Conservation (phyloP, 2,329 filamentous ascomycete species). For the Trichoderma semiorbis region DNA sequence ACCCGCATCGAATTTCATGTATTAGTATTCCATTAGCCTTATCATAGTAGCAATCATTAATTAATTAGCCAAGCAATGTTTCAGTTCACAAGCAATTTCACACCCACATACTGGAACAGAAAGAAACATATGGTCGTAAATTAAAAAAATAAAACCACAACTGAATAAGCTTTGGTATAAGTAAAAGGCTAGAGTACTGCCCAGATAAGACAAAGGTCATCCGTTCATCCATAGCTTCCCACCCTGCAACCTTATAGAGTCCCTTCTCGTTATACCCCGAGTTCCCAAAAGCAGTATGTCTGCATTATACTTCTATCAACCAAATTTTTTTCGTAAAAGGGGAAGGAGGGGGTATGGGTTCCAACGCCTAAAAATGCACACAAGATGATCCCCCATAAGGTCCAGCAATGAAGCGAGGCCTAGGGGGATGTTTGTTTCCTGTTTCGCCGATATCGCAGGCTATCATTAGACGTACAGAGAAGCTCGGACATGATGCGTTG, state of each 20-base stretch:
- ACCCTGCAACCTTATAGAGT: conserved; percentile 10
- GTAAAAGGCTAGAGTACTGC: background rate
- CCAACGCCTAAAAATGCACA: conserved; percentile 36
- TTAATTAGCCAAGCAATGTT: background rate
- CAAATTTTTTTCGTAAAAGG: conserved; percentile 21
- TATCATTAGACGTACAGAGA: background rate
- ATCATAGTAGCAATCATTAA: background rate
- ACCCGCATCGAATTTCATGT: background rate
- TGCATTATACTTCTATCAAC: conserved; percentile 19
- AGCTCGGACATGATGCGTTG: conserved; percentile 9
- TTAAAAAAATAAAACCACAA: background rate
- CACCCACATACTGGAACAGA: background rate
- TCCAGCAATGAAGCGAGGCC: background rate
- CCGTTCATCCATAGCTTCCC: conserved; percentile 9
- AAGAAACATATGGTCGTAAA: background rate
- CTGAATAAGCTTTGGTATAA: conserved; percentile 4
- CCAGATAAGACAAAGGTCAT: background rate
- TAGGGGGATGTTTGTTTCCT: background rate
- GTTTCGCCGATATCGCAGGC: conserved; percentile 14
- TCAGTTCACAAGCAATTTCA: background rate
- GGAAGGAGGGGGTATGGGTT: conserved; percentile 30
- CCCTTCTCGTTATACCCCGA: conserved; percentile 7
- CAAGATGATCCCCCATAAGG: conserved; percentile 15
- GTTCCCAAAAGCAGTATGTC: conserved; percentile 12
- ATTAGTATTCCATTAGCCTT: background rate